Evolutionary conservation across 2,329 filamentous ascomycete genomes (phyloP), one percentile per base, ranked within the genome.

Genomic region (Fusarium austroafricanum): DNA sequence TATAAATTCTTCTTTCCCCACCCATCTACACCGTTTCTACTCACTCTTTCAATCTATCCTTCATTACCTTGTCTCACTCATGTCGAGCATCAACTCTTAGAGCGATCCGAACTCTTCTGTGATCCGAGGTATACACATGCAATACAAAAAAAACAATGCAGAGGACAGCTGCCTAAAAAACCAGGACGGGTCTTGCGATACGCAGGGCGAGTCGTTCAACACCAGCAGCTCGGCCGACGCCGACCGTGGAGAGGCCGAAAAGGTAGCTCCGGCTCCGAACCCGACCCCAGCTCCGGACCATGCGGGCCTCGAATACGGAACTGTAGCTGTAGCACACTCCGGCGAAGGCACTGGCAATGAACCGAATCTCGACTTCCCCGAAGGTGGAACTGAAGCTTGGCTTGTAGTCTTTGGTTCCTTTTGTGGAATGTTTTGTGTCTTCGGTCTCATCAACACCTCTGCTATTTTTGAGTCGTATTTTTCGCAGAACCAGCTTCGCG

Each of bases 381-480:
- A 93, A 80, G 90, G 91, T 23, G 91, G 92, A 2, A 74, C 83
- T 7, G 77, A 84, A 68, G 90, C 89, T 54, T 94, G 90, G 89
- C 80, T 89, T 6, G 90, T 93, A 20, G 90, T 93, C 3, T 79
- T 92, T 17, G 91, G 91, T 15, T 87, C 87, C 5, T 93, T 92
- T 77, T 86, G 84, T 64, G 89, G 87, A 11, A 87, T 92, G 74
- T 80, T 88, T 61, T 86, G 87, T 4, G 83, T 85, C 2, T 87
- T 92, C 55, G 91, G 91, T 0, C 83, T 91, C 56, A 86, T 92
- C 80, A 90, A 90, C 73, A 87, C 85, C 51, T 61, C 64, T 42
- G 73, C 67, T 20, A 65, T 74, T 26, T 92, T 94, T 78, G 90
- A 95, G 79, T 87, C 90, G 15, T 95, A 95, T 78, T 86, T 96